Evolutionary conservation across 352 stramenopile genomes (phyloP), one percentile per base, ranked within the genome.

Genomic region (Phytophthora europaea): DNA sequence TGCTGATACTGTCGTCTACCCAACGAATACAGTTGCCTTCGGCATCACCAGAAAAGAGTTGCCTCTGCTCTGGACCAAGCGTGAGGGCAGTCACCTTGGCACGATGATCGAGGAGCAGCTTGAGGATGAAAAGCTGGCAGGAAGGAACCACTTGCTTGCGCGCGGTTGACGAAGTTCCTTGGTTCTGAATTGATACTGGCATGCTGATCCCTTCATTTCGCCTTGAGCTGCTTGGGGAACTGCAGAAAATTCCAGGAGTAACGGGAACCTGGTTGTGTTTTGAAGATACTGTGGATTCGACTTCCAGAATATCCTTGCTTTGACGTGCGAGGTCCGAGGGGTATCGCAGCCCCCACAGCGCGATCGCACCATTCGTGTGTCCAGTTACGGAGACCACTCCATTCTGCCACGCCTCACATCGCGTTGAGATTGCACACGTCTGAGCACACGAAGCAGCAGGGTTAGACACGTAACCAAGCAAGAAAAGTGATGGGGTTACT

Each of bases 21-120:
- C 88, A 95, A n/a, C 87, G 86, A 55, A 94, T 93, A 58, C 87
- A 94, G 31, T 83, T 81, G 0, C 88, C 88, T 40, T 93, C 86
- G 0, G 67, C 75, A 57, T 95, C 88, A 2, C 81, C 84, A 3
- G 88, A 93, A 31, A 93, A 63, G 8, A 95, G 43, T 63, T 95
- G 87, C 0, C 88, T 81, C 57, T 95, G 88, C 23, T 95, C 87
- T 0, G 51, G 23, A 13, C 82, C 79, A 10, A 95, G 53, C 5
- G 75, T 85, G 1, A 95, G 67, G 6, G 87, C 78, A 3, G 88
- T 94, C 55, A 95, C 85, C 15, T 74, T 75, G 0, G 70, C 45
- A 8, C 87, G 85, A 60, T 95, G 88, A 43, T 94, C 87, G 38
- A 94, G 65, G 1, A 95, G 68, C 48, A 95, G 65, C 78, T 95